These are phyloP conservation scores for Candida schatavii DNA, from an alignment of 805 yeast genomes.

Conservation along the genomic window DNA sequence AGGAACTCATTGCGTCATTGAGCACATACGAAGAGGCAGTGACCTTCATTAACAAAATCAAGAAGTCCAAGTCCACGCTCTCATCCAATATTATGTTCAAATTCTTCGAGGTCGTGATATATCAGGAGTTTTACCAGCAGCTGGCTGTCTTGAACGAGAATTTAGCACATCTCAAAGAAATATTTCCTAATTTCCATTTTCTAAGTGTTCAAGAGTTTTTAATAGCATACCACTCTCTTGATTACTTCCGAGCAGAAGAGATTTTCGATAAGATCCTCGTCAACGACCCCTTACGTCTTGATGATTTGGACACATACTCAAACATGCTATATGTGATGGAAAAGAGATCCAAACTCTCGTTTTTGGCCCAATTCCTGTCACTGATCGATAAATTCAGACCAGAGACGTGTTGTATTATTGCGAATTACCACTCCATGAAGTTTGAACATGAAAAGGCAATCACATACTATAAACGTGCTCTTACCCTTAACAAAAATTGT, in stretches of 20 bases:
- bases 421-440: conserved; percentile 87
- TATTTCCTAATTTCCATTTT: conserved; percentile 73
- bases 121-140: conserved; percentile 79
- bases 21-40: conserved; percentile 60
- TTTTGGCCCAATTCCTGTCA: conserved; percentile 79
- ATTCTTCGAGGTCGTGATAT: conserved; percentile 63
- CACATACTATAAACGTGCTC: conserved; percentile 86
- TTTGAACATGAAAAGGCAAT: conserved; percentile 95
- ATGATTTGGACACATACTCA: conserved; percentile 91
- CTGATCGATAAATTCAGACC: conserved; percentile 84
- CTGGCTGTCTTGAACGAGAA: conserved; percentile 49
- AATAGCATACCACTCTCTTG: conserved; percentile 78
- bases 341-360: conserved; percentile 77
- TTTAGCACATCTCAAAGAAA: conserved; percentile 44
- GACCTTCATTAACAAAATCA: conserved; percentile 34
- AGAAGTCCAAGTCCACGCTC: conserved; percentile 30
- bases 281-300: conserved; percentile 81
- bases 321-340: conserved; percentile 94
- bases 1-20: conserved; percentile 65
- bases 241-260: conserved; percentile 74
- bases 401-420: conserved; percentile 91
- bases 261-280: conserved; percentile 72
- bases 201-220: conserved; percentile 80
- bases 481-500: conserved; percentile 74
- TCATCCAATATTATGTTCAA: conserved; percentile 34